Conservation (phyloP, 2,329 filamentous ascomycete genomes). For the Raffaelea arxii region DNA sequence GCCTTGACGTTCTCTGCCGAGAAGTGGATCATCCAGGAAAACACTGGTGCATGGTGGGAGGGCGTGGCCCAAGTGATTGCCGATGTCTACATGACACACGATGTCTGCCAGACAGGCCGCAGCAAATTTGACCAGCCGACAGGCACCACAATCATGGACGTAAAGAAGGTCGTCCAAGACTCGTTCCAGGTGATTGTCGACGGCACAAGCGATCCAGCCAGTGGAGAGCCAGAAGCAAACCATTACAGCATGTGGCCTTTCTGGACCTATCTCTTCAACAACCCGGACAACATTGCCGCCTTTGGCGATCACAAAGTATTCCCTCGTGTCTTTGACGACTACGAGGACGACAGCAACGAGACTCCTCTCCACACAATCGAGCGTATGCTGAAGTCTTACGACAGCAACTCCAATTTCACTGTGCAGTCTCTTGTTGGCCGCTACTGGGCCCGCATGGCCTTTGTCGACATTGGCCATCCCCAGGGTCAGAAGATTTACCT, state of each 20-base stretch:
- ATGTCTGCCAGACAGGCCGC: conserved; percentile 30
- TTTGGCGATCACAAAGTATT: conserved; percentile 29
- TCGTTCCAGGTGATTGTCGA: conserved; percentile 39
- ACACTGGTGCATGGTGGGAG: conserved; percentile 42
- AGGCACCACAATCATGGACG: conserved; percentile 28
- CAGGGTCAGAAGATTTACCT: conserved; percentile 28
- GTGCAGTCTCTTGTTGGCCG: conserved; percentile 31
- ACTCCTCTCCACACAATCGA: conserved; percentile 37
- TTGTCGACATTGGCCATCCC: conserved; percentile 37
- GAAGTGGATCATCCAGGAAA: conserved; percentile 32
- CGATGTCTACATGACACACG: conserved; percentile 36
- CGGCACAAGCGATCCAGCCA: conserved; percentile 19
- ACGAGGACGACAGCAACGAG: conserved; percentile 34
- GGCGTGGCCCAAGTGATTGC: conserved; percentile 39
- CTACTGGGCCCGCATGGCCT: conserved; percentile 45
- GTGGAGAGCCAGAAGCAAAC: conserved; percentile 24
- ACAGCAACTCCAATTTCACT: conserved; percentile 9
- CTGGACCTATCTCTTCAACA: conserved; percentile 36
- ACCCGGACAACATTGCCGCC: conserved; percentile 32
- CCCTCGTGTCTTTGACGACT: conserved; percentile 31
- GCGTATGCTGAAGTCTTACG: conserved; percentile 20
- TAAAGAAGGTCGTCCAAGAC: conserved; percentile 34
- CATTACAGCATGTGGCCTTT: conserved; percentile 45
- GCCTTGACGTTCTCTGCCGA: conserved; percentile 34
- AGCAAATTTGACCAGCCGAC: conserved; percentile 22